These are phyloP conservation scores for Botrytis sinoallii DNA, from an alignment of 2,329 filamentous ascomycete genomes.

Conservation along the genomic window DNA sequence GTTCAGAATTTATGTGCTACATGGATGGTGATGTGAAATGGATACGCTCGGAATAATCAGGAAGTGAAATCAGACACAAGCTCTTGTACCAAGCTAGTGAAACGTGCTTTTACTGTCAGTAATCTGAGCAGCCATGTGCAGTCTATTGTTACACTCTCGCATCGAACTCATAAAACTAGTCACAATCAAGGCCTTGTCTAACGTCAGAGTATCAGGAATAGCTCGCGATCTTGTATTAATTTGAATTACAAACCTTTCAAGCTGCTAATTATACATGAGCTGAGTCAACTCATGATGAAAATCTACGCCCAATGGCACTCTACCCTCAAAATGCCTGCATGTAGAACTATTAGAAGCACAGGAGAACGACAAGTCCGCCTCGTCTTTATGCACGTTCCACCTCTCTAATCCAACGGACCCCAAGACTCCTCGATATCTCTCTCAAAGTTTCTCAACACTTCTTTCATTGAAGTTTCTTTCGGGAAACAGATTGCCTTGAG, in stretches of 20 bases:
- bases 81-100: not conserved
- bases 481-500: not conserved
- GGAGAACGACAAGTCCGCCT: not conserved
- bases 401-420: not conserved
- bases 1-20: not conserved
- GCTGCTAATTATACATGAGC: not conserved
- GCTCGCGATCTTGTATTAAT: not conserved
- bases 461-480: not conserved
- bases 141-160: not conserved
- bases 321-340: not conserved
- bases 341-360: not conserved
- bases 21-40: fast-evolving
- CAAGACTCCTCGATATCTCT: not conserved
- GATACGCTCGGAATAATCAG: not conserved
- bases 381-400: not conserved
- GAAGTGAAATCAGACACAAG: not conserved
- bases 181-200: not conserved
- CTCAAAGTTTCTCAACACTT: not conserved
- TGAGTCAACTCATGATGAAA: not conserved
- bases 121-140: not conserved
- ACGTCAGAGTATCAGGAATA: not conserved
- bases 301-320: not conserved
- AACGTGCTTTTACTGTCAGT: not conserved
- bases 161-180: not conserved
- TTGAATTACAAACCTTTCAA: not conserved